Base-by-base conservation (phyloP, 257 asterid species). In the Voacanga thouarsii region DNA sequence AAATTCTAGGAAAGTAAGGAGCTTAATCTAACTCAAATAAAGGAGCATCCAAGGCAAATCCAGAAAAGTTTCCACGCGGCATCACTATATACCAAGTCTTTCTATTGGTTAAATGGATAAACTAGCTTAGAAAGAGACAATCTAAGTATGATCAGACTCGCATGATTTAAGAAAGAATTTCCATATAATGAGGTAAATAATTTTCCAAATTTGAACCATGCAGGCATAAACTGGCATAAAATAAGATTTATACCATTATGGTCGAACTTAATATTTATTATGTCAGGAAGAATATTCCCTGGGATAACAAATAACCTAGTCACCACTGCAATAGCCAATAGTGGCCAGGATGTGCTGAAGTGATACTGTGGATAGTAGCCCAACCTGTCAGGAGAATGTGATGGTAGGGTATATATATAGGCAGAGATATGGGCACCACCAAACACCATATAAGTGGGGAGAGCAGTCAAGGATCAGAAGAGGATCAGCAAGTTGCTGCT, bases 1-100 rank as follows among this genome's bases (percentile, higher is more conserved):
- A 84, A 71, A 75, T 73, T 51, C 37, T 12, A 73, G 44, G 7
- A 15, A 51, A 71, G 9, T 53, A 53, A 33, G 77, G 28, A 71
- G 19, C 51, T 44, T 28, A 41, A 68, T 41, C 53, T 21, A 68
- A 68, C 33, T 41, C 26, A 3, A 21, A 41, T 41, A 0, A 67
- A 39, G 7, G 33, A 18, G 19, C 16, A 8, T 63, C 28, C 73
- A 41, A 41, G 0, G 50, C 3, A 68, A 33, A 39, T 21, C 53
- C 51, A 39, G 73, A 16, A 68, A 68, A 68, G 41, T 39, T 41
- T n/a, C 24, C 14, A 21, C 51, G 21, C 21, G 41, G 53, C 2
- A 2, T 23, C 72, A 19, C 8, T 16, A 8, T 9, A 15, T 21
- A 41, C 30, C 3, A 33, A 23, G 45, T 41, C 21, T 68, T 43